These are phyloP conservation scores for Beauveria bassiana DNA, from an alignment of 2,329 filamentous ascomycete species.

Conservation along the genomic window DNA sequence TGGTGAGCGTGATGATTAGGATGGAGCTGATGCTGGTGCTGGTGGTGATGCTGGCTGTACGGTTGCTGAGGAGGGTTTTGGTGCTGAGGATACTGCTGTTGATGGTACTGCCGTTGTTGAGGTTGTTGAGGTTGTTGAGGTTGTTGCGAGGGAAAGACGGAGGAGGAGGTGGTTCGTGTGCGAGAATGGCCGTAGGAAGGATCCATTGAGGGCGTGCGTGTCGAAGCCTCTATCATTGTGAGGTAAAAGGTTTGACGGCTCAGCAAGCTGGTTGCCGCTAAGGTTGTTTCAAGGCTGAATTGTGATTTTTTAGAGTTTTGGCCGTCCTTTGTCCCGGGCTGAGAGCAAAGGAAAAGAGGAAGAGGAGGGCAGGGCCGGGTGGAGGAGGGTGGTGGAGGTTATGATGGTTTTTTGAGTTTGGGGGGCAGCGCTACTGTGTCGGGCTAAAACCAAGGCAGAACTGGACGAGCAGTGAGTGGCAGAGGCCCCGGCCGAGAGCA, in stretches of 20 bases:
- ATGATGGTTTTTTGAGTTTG: conserved; percentile 8
- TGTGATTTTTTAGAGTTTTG: not conserved
- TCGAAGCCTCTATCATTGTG: conserved; percentile 8
- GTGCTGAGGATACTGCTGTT: not conserved
- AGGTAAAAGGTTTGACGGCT: not conserved
- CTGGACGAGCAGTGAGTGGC: not conserved
- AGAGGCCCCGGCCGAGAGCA: not conserved
- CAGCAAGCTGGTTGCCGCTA: not conserved
- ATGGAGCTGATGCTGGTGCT: conserved; percentile 17
- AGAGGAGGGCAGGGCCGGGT: not conserved
- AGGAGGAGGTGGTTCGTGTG: conserved; percentile 50
- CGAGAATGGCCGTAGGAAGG: conserved; percentile 44
- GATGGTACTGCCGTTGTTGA: not conserved
- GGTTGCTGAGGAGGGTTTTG: not conserved
- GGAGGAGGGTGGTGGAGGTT: not conserved
- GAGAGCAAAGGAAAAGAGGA: not conserved
- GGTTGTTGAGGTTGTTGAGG: not conserved
- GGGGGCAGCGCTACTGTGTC: not conserved
- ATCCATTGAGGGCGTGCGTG: conserved; percentile 25
- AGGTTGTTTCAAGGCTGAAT: not conserved
- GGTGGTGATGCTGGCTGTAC: not conserved
- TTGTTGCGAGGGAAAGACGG: conserved; percentile 33
- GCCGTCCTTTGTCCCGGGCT: not conserved
- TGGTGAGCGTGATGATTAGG: not conserved
- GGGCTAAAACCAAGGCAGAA: conserved; percentile 9